phyloP scores from a whole-genome alignment of 768 basidiomycete species.

The Xanthoconium purpureum region DNA sequence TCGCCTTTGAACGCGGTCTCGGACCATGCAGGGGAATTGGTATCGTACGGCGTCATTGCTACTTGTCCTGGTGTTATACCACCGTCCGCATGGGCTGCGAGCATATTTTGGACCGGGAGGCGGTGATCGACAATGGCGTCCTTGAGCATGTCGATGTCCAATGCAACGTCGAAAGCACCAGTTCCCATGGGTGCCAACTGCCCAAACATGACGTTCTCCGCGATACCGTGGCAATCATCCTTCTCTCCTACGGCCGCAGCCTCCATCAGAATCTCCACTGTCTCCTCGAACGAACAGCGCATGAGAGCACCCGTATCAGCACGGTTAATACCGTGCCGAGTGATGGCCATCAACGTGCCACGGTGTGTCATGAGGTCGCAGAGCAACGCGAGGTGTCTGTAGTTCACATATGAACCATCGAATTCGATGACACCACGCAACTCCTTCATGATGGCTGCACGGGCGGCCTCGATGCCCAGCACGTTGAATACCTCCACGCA shows the following conservation, averaged over 20 bases:
- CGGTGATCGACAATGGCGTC: conserved; percentile 97
- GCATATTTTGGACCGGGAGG: conserved; percentile 77
- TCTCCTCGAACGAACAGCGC: conserved; percentile 99
- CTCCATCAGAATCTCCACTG: conserved; percentile 98
- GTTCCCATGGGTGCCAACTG: conserved; percentile 99
- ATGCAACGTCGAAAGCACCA: conserved; percentile 90
- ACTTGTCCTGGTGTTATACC: conserved; percentile 91
- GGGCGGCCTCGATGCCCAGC: conserved; percentile 94
- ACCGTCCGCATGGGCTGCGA: conserved; percentile 75
- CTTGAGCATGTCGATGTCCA: conserved; percentile 98
- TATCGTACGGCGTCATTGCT: conserved; percentile 96
- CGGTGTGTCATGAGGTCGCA: conserved; percentile 99
- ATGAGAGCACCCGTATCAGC: conserved; percentile 98
- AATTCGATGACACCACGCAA: conserved; percentile 96
- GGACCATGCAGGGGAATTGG: conserved; percentile 82
- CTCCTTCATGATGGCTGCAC: conserved; percentile 92
- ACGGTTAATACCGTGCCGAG: conserved; percentile 98
- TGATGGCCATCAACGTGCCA: conserved; percentile 94
- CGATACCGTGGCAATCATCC: conserved; percentile 96
- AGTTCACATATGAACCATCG: conserved; percentile 99
- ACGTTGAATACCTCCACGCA: conserved; percentile 94
- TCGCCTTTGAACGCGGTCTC: conserved; percentile 78
- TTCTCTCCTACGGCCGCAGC: conserved; percentile 97
- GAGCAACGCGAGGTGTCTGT: conserved; percentile 92
- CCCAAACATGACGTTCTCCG: conserved; percentile 99